Evolutionary conservation across 2,329 filamentous ascomycete genomes (phyloP).

Genomic region (Monosporascus sp.): DNA sequence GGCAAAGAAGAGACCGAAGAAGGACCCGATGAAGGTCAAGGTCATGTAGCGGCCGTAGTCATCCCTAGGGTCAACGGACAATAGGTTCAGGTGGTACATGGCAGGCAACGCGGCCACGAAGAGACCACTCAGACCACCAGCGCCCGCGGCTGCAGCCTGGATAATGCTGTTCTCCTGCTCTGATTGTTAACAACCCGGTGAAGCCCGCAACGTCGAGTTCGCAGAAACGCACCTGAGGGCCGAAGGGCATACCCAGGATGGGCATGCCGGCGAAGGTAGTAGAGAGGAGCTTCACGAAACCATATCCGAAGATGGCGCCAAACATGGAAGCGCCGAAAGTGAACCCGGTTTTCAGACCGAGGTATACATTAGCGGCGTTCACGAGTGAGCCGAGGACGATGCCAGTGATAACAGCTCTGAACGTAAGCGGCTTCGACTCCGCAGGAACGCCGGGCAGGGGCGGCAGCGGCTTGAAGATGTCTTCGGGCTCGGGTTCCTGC

Average conservation of each 20-base stretch:
- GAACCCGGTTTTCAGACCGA: constrained; percentile 43
- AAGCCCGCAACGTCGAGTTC: not conserved
- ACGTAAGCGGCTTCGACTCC: constrained; percentile 40
- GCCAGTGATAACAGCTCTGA: constrained; percentile 47
- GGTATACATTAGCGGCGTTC: constrained; percentile 53
- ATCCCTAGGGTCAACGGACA: constrained; percentile 38
- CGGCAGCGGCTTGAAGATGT: constrained; percentile 34
- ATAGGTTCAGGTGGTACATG: constrained; percentile 46
- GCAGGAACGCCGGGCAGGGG: constrained; percentile 29
- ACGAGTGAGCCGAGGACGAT: constrained; percentile 48
- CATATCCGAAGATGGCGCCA: constrained; percentile 50
- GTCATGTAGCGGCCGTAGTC: constrained; percentile 56
- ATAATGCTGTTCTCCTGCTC: constrained; percentile 49
- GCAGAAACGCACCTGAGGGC: constrained; percentile 31
- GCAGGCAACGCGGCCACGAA: constrained; percentile 53
- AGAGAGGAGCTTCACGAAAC: constrained; percentile 44
- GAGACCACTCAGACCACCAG: constrained; percentile 48
- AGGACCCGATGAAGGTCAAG: constrained; percentile 55
- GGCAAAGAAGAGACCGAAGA: constrained; percentile 60
- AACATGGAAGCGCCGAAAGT: constrained; percentile 40
- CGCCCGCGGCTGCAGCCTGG: constrained; percentile 49
- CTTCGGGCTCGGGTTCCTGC: constrained; percentile 6
- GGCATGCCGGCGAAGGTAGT: constrained; percentile 40
- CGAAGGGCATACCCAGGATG: constrained; percentile 48
- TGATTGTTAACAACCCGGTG: not conserved